Base-by-base conservation (phyloP, 129 eudicot genomes). In the Escallonia herrerae region DNA sequence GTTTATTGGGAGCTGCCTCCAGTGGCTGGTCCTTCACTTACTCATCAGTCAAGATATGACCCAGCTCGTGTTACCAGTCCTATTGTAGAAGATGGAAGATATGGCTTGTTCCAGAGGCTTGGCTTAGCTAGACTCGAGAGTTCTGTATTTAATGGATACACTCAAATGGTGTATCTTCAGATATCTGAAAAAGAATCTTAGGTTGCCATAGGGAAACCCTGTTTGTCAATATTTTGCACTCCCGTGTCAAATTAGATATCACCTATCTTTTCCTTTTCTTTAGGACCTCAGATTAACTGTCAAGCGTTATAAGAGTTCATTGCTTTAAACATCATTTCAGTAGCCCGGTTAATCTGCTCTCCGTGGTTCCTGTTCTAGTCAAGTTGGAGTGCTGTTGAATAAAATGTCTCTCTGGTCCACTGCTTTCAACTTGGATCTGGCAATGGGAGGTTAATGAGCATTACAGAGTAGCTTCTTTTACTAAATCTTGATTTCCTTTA, bases 1-100 rank as follows among this genome's bases (percentile, higher is more conserved):
- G 75, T 89, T 54, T 93, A 89, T 54, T 93, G 99, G 99, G 99
- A 93, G 72, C 81, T 93, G 6, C 99, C 99, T 3, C 96, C 99
- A 0, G 95, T 86, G 12, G 98, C 98, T 13, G 99, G 99, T 45
- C 99, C 99, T 9, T 93, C 99, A 38, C 95, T 93, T 45, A 93
- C 99, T 40, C 99, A 86, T 75, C 99, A 93, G 70, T 83, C 91
- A 37, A 77, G 99, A 56, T 93, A 93, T 40, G 99, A 93, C 70
- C 99, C 99, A 8, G 96, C 99, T 7, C 95, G 99, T n/a, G 77
- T 87, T 8, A 70, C 86, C 2, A 84, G 80, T 40, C 99, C 96
- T 15, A 89, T 93, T 45, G 91, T 93, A 4, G 99, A 93, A 86
- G 99, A 93, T 65, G 99, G 99, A 22, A 79, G 91, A 56, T 89